phyloP scores from a whole-genome alignment of 768 basidiomycete species.

The Rhodotorula graminis region DNA sequence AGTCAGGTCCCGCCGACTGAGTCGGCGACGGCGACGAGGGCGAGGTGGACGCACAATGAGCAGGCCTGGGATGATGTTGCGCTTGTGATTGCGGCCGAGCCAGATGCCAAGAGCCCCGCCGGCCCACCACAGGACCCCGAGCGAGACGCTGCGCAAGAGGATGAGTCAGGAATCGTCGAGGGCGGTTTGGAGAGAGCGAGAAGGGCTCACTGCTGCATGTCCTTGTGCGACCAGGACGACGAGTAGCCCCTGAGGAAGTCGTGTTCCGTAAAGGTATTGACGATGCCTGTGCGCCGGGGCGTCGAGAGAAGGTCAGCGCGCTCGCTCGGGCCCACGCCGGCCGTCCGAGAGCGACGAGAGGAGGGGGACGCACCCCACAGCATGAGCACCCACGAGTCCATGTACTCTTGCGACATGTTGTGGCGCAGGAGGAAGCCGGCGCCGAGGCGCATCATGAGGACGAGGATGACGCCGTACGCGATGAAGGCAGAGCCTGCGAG shows the following conservation, averaged over 20 bases:
- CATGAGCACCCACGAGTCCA: constrained; percentile 48
- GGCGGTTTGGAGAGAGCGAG: too few relatives aligned
- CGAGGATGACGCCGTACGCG: constrained; percentile 75
- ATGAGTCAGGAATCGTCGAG: too few relatives aligned
- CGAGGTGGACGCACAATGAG: constrained; percentile 55
- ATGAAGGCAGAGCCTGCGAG: constrained; percentile 67
- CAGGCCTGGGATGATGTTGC: constrained; percentile 71
- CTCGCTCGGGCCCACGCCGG: too few relatives aligned
- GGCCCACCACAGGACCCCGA: constrained; percentile 81
- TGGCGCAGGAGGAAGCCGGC: constrained; percentile 59
- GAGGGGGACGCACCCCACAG: constrained; percentile 42
- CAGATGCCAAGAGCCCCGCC: constrained; percentile 85
- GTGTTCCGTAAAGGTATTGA: constrained; percentile 92
- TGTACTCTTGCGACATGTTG: constrained; percentile 47
- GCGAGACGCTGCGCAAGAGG: constrained; percentile 55
- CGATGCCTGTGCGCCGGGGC: constrained; percentile 47
- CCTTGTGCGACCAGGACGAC: constrained; percentile 72
- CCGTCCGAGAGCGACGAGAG: too few relatives aligned
- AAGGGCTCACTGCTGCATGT: constrained; percentile 56
- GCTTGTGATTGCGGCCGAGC: constrained; percentile 69
- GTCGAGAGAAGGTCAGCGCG: constrained; percentile 33
- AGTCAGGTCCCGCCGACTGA: background rate
- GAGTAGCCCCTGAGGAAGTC: constrained; percentile 46
- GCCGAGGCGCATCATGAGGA: constrained; percentile 69
- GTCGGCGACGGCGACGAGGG: too few relatives aligned